Evolutionary conservation across 176 grass and related monocot genomes (phyloP).

Genomic region (Panicum miliaceum): DNA sequence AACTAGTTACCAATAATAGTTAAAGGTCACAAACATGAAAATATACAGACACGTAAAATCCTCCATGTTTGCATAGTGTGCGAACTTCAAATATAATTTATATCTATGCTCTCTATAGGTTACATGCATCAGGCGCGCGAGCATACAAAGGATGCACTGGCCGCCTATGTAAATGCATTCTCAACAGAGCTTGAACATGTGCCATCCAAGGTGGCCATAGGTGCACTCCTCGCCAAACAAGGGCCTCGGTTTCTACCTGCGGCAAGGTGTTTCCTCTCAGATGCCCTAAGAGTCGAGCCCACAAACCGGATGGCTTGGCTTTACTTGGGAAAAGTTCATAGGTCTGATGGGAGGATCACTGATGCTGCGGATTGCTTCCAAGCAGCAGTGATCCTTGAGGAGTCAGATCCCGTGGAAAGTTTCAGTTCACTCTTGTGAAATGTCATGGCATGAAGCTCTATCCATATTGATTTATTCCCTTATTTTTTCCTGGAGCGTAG

Average conservation of each 20-base stretch:
- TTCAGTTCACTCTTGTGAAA: conserved; percentile 65
- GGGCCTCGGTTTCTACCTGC: conserved; percentile 70
- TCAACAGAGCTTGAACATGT: conserved; percentile 65
- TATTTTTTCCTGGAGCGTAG: conserved; percentile 17
- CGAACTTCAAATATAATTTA: not conserved
- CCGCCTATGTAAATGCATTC: conserved; percentile 63
- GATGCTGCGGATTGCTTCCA: conserved; percentile 95
- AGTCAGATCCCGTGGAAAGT: conserved; percentile 87
- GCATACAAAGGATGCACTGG: conserved; percentile 51
- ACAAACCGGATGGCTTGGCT: conserved; percentile 86
- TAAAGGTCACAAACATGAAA: not conserved
- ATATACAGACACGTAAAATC: not conserved
- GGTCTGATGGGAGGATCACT: conserved; percentile 57
- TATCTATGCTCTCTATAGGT: conserved; percentile 46
- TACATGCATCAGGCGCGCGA: conserved; percentile 61
- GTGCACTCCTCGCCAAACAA: conserved; percentile 62
- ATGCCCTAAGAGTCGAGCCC: conserved; percentile 73
- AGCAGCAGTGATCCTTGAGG: conserved; percentile 81
- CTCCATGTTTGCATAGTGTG: not conserved
- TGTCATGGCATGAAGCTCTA: not conserved
- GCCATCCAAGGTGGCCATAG: conserved; percentile 72
- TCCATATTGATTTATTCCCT: not conserved
- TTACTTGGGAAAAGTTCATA: conserved; percentile 78
- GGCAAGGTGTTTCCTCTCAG: conserved; percentile 82
- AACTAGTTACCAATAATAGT: not conserved